These are phyloP conservation scores for Cucumis hystrix DNA, from an alignment of 306 rosid species.

Conservation along the genomic window DNA sequence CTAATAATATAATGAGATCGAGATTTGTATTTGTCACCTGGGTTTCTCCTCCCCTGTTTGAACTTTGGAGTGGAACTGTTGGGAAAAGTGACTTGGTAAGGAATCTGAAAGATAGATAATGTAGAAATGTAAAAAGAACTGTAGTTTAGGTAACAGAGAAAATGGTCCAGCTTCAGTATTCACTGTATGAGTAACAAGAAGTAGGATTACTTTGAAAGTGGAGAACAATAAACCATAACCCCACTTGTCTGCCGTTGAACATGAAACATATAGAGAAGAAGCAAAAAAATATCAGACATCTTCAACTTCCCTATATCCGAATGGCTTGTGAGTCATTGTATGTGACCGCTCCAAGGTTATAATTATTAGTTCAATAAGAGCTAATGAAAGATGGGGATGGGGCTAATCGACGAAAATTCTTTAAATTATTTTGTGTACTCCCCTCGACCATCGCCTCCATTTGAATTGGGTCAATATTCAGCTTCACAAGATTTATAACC, in stretches of 20 bases:
- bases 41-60: constrained; percentile 4
- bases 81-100: constrained; percentile 7
- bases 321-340: background rate
- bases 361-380: background rate
- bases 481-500: background rate
- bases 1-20: constrained; percentile 8
- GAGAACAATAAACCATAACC: constrained; percentile 3
- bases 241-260: constrained; percentile 9
- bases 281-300: constrained; percentile 1
- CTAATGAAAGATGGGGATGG: background rate
- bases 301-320: constrained; percentile 1
- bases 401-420: background rate
- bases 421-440: background rate
- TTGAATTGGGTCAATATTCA: background rate
- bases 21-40: constrained; percentile 3
- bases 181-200: constrained; percentile 1
- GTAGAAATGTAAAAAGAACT: constrained; percentile 3
- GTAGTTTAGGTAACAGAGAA: background rate
- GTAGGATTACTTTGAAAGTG: constrained; percentile 3
- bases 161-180: background rate
- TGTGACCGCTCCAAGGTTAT: background rate
- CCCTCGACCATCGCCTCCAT: background rate
- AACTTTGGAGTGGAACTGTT: constrained; percentile 5
- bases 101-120: constrained; percentile 9
- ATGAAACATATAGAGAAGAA: constrained; percentile 3